Percentiles rank a stretch among this genome's conserved stretches.
phyloP scores from a whole-genome alignment of 805 yeast genomes.

The Myxozyma lipomycoides region DNA sequence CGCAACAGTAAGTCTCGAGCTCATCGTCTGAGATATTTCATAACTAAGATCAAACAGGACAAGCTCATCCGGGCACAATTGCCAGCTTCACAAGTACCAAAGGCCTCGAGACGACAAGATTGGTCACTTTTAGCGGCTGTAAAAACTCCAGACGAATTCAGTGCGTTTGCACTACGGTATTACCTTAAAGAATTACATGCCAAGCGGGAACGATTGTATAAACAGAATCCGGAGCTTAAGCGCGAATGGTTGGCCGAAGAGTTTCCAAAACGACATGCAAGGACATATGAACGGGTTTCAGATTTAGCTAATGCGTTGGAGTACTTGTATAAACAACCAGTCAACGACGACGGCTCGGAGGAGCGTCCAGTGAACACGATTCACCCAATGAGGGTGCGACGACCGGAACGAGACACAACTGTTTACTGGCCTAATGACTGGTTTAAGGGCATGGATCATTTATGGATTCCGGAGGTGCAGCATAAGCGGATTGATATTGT shows the following conservation, averaged over 20 bases:
- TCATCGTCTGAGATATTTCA: background rate
- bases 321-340: conserved; percentile 21
- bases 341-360: background rate
- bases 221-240: conserved; percentile 1
- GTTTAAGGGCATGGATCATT: conserved; percentile 20
- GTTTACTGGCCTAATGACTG: conserved; percentile 25
- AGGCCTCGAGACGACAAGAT: conserved; percentile 16
- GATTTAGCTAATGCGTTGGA: conserved; percentile 25
- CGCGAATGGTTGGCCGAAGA: conserved; percentile 10
- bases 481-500: conserved; percentile 12
- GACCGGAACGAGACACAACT: conserved; percentile 12
- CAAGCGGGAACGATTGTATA: conserved; percentile 25
- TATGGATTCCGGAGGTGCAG: conserved; percentile 15
- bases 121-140: conserved; percentile 26
- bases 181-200: conserved; percentile 20
- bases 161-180: conserved; percentile 7
- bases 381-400: conserved; percentile 22
- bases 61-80: conserved; percentile 12
- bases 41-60: conserved; percentile 7
- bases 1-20: conserved; percentile 14
- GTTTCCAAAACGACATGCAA: conserved; percentile 22
- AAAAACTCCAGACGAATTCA: conserved; percentile 10
- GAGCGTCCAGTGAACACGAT: background rate
- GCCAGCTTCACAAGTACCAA: conserved; percentile 14
- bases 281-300: conserved; percentile 24